Evolutionary conservation across 805 yeast species (phyloP), one percentile per base, ranked within the genome.

Genomic region (Teunomyces barrocoloradensis): DNA sequence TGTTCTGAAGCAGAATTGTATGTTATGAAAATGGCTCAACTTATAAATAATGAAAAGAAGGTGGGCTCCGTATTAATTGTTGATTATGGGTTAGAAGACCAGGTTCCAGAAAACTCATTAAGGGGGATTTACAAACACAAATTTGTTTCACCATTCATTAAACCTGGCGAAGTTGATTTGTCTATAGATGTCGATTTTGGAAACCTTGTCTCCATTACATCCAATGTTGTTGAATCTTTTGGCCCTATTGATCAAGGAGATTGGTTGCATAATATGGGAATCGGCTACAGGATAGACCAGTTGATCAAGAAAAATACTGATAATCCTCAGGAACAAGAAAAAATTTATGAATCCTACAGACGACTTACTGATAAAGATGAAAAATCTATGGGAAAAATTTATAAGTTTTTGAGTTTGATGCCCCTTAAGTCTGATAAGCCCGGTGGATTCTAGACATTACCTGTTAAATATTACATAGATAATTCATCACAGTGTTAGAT

Each of bases 151-250:
- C 96, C 96, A 1, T 84, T 87, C 49, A 71, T 63, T n/a, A 73
- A 74, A 11, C 94, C 94, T 0, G 96, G 96, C 1, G 78, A 80
- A 30, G 91, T 87, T 3, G 96, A 89, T 66, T 69, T 89, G 27
- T 86, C 95, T 0, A 84, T 85, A 0, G 95, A 89, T 60, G 96
- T 89, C 10, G 96, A 89, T 62, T 89, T 89, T 60, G 76, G 73
- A 25, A 84, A 85, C 20, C 63, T 89, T 44, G 66, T 35, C 62
- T 73, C 15, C 40, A 47, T 42, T 47, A 52, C 37, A 42, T 58
- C 53, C 18, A 48, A 53, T 50, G 29, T 57, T 57, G 10, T 57
- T 43, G 54, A 20, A 59, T 71, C 44, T 50, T 71, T 69, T 49
- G 91, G 89, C 0, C 87, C 89, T 1, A 77, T 74, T 1, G 82